Percentiles rank a stretch among this genome's conserved stretches.
Evolutionary conservation across 2,329 filamentous ascomycete genomes (phyloP).

Genomic region (Phialemonium atrogriseum): DNA sequence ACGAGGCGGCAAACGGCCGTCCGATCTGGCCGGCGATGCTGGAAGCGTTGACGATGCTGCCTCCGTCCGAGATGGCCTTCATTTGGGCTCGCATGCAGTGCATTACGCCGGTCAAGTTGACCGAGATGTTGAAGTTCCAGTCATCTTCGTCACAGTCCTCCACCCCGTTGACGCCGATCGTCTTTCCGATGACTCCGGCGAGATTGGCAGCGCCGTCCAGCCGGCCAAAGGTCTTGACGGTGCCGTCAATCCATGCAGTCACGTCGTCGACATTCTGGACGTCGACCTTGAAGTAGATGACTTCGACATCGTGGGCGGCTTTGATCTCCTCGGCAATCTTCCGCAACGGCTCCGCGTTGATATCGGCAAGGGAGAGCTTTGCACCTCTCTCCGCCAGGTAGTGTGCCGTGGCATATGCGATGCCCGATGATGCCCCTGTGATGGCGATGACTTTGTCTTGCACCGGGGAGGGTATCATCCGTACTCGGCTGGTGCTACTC

Average conservation of each 20-base stretch:
- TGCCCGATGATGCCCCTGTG: background rate
- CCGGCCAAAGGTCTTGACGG: background rate
- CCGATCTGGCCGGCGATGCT: conserved; percentile 22
- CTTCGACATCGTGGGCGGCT: background rate
- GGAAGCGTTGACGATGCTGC: conserved; percentile 34
- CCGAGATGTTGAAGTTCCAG: background rate
- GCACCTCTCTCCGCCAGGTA: background rate
- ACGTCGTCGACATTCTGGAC: background rate
- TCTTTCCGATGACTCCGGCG: background rate
- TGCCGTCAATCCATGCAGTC: background rate
- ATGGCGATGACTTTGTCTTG: background rate
- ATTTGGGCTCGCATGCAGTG: conserved; percentile 7
- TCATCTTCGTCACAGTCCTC: background rate
- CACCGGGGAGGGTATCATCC: too few relatives aligned
- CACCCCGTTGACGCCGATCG: background rate
- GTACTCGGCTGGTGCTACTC: too few relatives aligned
- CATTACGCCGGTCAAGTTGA: background rate
- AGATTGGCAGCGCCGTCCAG: background rate
- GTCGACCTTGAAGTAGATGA: background rate
- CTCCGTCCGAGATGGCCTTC: conserved; percentile 22
- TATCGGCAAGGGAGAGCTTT: background rate
- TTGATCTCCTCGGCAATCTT: background rate
- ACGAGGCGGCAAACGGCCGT: conserved; percentile 16
- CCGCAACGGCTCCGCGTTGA: background rate
- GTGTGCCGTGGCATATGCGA: background rate